Evolutionary conservation across 2,329 filamentous ascomycete genomes (phyloP), one percentile per base, ranked within the genome.

Genomic region (Leptographium galeiforme): DNA sequence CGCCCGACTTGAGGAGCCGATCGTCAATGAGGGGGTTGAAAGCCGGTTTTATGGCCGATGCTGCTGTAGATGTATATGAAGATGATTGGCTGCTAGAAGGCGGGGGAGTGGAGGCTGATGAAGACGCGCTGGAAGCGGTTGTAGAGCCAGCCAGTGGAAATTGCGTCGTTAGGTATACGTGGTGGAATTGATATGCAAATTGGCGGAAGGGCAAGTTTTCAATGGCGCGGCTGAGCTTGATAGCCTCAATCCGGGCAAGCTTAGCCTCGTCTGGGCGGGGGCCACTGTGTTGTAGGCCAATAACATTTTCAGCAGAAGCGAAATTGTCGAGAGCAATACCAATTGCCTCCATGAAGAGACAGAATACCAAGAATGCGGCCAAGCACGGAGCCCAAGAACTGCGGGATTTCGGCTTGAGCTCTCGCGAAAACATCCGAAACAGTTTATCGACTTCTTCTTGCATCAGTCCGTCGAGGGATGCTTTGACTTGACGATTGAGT

Each of bases 121-220:
- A 55, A 2, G 52, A 46, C 2, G 55, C 39, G 1, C 51, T 40
- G 1, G 45, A 13, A 18, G 40, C 7, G 8, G 45, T 36, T 6
- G 45, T 25, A 13, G 50, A 14, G 19, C 11, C 16, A 45, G 70
- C 70, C 4, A 68, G 67, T 57, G 78, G 74, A 58, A 68, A 68
- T 53, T 68, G 70, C 61, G 79, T 75, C 19, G 77, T 80, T 67
- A 79, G 76, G 60, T 78, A 81, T 53, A 78, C 70, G 60, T 78
- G 72, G 63, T 81, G 77, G 61, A 81, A 81, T 63, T 79, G 76
- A 57, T 76, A 78, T 4, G 74, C 75, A 60, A 81, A 79, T 63
- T 81, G 77, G 63, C 73, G 76, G 61, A 81, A 81, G 0, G 77
- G 77, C 67, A 80, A 67, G 58, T 78, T 77, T 61, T 81, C 77